Conservation (phyloP, 495 filamentous ascomycete species). For the Aspergillus campestris region DNA sequence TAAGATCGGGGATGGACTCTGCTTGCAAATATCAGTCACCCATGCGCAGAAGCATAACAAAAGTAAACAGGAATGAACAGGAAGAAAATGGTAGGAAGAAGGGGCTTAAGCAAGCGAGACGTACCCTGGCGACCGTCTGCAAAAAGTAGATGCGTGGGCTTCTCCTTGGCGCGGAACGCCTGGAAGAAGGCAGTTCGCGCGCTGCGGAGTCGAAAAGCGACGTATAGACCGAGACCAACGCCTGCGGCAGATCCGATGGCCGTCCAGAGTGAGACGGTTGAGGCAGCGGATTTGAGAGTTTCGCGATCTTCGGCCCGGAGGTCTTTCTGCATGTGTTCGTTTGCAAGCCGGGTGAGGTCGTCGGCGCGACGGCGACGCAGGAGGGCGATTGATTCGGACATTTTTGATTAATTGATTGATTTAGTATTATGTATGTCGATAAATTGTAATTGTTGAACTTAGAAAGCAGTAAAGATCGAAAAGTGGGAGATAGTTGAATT, state of each 20-base stretch:
- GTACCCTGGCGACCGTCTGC: constrained; percentile 50
- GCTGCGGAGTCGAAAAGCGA: constrained; percentile 48
- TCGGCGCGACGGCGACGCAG: constrained; percentile 45
- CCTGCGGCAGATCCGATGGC: constrained; percentile 52
- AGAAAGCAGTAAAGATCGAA: too few species aligned
- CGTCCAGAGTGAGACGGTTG: constrained; percentile 42
- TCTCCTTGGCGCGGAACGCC: constrained; percentile 48
- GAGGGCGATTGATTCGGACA: constrained; percentile 45
- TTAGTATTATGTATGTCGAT: too few species aligned
- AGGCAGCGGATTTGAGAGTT: constrained; percentile 44
- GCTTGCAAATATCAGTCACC: neutral
- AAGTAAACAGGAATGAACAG: too few species aligned
- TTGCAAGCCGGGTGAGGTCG: constrained; percentile 50
- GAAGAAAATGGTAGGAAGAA: too few species aligned
- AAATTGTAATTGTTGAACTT: too few species aligned
- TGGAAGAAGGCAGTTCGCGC: constrained; percentile 48
- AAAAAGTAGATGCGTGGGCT: constrained; percentile 54
- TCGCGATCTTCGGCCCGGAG: constrained; percentile 51
- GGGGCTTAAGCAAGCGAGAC: too few species aligned
- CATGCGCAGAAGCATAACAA: too few species aligned
- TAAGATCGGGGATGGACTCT: constrained; percentile 57
- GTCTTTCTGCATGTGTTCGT: constrained; percentile 56
- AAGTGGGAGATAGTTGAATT: too few species aligned
- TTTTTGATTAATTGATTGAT: constrained; percentile 2
- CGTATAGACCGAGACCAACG: constrained; percentile 47